A percentile compares a stretch with the other conserved stretches of the same genome.
Conservation (phyloP, 2,329 filamentous ascomycete species). For the Chaetoscypha palmicola region DNA sequence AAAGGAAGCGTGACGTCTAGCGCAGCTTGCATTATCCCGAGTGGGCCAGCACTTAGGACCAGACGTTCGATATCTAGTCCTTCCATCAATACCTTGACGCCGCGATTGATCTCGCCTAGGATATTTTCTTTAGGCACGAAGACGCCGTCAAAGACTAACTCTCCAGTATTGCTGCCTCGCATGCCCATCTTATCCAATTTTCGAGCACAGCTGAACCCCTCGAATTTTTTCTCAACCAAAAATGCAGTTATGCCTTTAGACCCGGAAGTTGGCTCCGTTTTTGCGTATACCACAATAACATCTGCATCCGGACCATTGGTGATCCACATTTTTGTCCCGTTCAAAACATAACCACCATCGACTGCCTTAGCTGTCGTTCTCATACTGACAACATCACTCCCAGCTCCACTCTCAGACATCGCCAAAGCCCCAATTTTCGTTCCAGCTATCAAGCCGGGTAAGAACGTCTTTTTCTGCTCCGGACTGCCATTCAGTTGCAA, state of each 20-base stretch:
- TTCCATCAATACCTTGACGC: constrained; percentile 90
- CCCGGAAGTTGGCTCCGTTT: constrained; percentile 72
- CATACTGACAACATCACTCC: constrained; percentile 94
- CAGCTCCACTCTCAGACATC: constrained; percentile 89
- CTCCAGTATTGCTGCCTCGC: constrained; percentile 93
- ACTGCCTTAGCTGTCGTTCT: constrained; percentile 74
- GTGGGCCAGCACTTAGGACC: constrained; percentile 80
- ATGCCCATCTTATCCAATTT: constrained; percentile 98
- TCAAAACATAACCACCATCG: constrained; percentile 78
- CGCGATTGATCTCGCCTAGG: constrained; percentile 71
- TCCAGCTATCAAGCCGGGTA: constrained; percentile 76
- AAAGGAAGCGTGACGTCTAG: constrained; percentile 85
- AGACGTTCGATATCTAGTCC: constrained; percentile 90
- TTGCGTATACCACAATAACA: constrained; percentile 90
- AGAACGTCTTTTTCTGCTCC: constrained; percentile 72
- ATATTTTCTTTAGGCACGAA: constrained; percentile 81
- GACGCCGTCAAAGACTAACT: constrained; percentile 83
- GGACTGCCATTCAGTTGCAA: constrained; percentile 78
- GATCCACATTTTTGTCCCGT: constrained; percentile 89
- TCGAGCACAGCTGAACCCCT: constrained; percentile 77
- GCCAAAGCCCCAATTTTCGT: constrained; percentile 79
- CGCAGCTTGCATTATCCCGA: constrained; percentile 90
- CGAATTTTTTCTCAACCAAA: constrained; percentile 62
- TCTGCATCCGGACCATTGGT: constrained; percentile 97
- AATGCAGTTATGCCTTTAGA: constrained; percentile 95